Percentiles rank a stretch among this genome's conserved stretches.
phyloP scores from a whole-genome alignment of 2,329 filamentous ascomycete genomes.

The Xylariales sp. region DNA sequence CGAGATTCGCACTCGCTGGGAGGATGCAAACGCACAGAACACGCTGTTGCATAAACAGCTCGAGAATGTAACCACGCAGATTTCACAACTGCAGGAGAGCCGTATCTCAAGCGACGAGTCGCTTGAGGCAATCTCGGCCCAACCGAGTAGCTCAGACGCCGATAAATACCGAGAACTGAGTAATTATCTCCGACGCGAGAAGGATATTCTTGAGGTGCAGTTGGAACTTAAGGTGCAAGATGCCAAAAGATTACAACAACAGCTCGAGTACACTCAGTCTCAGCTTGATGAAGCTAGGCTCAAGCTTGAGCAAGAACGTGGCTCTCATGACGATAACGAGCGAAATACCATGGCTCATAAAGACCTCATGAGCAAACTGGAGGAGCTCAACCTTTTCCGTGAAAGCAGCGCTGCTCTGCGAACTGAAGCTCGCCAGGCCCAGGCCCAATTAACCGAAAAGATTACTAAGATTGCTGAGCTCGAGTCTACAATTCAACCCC shows the following conservation, averaged over 20 bases:
- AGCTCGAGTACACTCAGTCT: slow-evolving; percentile 85
- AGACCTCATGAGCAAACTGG: slow-evolving; percentile 92
- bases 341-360: slow-evolving; percentile 82
- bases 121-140: slow-evolving; percentile 64
- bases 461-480: slow-evolving; percentile 79
- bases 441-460: slow-evolving; percentile 80
- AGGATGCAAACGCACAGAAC: slow-evolving; percentile 90
- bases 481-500: slow-evolving; percentile 79
- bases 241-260: slow-evolving; percentile 86
- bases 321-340: slow-evolving; percentile 77
- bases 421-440: slow-evolving; percentile 83
- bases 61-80: slow-evolving; percentile 83
- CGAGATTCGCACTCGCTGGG: slow-evolving; percentile 81
- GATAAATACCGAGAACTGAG: slow-evolving; percentile 91
- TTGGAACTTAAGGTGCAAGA: slow-evolving; percentile 91
- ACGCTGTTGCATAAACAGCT: slow-evolving; percentile 89
- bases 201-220: slow-evolving; percentile 98
- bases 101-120: slow-evolving; percentile 65
- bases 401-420: slow-evolving; percentile 94
- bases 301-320: slow-evolving; percentile 90
- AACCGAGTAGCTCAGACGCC: slow-evolving; percentile 67
- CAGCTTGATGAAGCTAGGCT: slow-evolving; percentile 90
- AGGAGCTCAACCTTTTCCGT: slow-evolving; percentile 94
- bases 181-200: slow-evolving; percentile 90
- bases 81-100: slow-evolving; percentile 81